Base-by-base conservation (phyloP, 2,329 filamentous ascomycete genomes). In the Cladophialophora immunda region DNA sequence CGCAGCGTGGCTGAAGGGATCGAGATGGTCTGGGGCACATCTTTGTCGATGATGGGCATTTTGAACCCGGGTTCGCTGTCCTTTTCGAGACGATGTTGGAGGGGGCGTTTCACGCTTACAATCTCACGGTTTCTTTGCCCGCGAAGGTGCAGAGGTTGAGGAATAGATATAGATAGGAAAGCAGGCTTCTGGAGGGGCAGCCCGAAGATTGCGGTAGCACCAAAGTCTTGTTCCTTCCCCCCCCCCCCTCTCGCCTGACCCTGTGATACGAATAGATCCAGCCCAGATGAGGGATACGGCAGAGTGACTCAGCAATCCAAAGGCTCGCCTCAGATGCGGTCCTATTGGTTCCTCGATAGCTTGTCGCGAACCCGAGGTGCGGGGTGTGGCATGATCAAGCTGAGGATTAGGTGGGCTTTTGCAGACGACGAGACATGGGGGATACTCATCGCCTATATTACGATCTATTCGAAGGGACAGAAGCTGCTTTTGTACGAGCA, bases 41-140 rank as follows among this genome's bases (percentile, higher is more conserved):
- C 66, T 13, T 58, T 30, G 15, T 41, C 38, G 53, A 65, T 52
- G 29, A 65, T 62, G 45, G 62, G 58, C 66, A 68, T 68, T 9
- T 6, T 52, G n/a, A 19, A n/a, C n/a, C n/a, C n/a, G n/a, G n/a
- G 56, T 19, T 17, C 25, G 25, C 13, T 38, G 19, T 58, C 27
- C 9, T 38, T 41, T n/a, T 60, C 27, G 27, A 17, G 13, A 38
- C 19, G 45, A n/a, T 4, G 15, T 27, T 59, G 27, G 17, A 19
- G 30, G 19, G 25, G n/a, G n/a, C 19, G 41, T 47, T 36, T 27
- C 13, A 36, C 6, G 27, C 11, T 22, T 29, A 34, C 19, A 4
- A 17, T 25, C 30, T 13, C 47, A n/a, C 9, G 25, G 4, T 34
- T 34, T 29, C 32, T 61, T 9, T 17, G 15, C 22, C 11, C 8